These are phyloP conservation scores for Chrysophaeum taylorii DNA, from an alignment of 352 stramenopile genomes.

Conservation along the genomic window DNA sequence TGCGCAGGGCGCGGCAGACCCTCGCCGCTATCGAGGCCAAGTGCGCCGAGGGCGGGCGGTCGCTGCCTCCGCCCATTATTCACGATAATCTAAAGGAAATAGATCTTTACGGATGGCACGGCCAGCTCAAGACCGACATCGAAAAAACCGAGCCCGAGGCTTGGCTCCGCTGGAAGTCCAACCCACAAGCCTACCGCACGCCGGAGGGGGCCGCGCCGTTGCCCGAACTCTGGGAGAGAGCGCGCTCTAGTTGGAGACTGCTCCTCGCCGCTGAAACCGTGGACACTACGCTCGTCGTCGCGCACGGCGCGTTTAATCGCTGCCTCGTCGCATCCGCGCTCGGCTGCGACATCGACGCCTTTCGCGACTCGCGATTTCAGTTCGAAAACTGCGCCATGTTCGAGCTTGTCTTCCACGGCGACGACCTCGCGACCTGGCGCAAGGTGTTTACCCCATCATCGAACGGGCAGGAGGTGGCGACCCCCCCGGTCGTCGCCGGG, in stretches of 20 bases:
- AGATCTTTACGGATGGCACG: slow-evolving; percentile 29
- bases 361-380: slow-evolving; percentile 12
- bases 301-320: slow-evolving; percentile 27
- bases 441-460: no score
- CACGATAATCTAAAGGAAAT: slow-evolving; percentile 27
- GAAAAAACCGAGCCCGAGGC: slow-evolving; percentile 8
- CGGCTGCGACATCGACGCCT: slow-evolving; percentile 15
- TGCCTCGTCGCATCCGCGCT: slow-evolving; percentile 28
- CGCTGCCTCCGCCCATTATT: slow-evolving; percentile 14
- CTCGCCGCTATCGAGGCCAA: slow-evolving; percentile 15
- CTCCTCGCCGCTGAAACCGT: slow-evolving; percentile 16
- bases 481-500: no score
- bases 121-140: slow-evolving; percentile 22
- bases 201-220: slow-evolving; percentile 21
- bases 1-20: slow-evolving; percentile 27
- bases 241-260: slow-evolving; percentile 22
- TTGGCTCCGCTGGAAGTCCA: slow-evolving; percentile 22
- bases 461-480: no score
- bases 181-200: slow-evolving; percentile 22
- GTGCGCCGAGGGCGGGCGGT: neutral
- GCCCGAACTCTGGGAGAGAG: slow-evolving; percentile 28
- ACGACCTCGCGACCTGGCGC: no score
- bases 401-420: slow-evolving; percentile 30
- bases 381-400: slow-evolving; percentile 30
- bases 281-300: slow-evolving; percentile 24